phyloP scores from a whole-genome alignment of 768 basidiomycete species.

The Hebeloma cylindrosporum region DNA sequence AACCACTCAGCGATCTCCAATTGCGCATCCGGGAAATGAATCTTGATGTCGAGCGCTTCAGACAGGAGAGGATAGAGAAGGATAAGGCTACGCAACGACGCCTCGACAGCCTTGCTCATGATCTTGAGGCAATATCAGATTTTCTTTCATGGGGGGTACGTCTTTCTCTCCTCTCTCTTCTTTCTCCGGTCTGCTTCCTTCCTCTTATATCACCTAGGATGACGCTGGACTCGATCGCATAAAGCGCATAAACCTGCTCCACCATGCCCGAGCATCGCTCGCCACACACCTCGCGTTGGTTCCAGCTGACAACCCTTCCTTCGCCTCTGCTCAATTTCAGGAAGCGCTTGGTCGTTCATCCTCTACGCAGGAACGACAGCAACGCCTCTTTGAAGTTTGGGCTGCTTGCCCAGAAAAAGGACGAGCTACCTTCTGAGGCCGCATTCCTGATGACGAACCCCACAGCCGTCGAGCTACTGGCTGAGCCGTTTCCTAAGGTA shows the following conservation, averaged over 20 bases:
- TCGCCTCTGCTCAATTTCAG: conserved; percentile 8
- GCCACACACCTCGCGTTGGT: conserved; percentile 6
- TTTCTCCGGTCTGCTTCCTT: background rate
- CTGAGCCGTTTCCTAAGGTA: conserved; percentile 7
- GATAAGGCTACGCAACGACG: conserved; percentile 10
- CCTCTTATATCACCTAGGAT: conserved; percentile 6
- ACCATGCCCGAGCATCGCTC: conserved; percentile 12
- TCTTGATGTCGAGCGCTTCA: conserved; percentile 4
- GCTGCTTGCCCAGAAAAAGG: conserved; percentile 13
- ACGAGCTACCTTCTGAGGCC: conserved; percentile 4
- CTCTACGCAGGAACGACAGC: conserved; percentile 9
- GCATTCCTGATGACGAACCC: conserved; percentile 6
- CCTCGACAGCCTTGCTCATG: conserved; percentile 7
- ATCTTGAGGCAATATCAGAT: conserved; percentile 12
- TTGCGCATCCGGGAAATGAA: conserved; percentile 8
- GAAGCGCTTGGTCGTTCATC: conserved; percentile 5
- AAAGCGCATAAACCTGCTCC: conserved; percentile 8
- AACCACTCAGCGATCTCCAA: conserved; percentile 1
- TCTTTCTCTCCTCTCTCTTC: conserved; percentile 4
- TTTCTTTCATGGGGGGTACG: conserved; percentile 9
- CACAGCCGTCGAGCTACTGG: conserved; percentile 2
- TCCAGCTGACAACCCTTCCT: background rate
- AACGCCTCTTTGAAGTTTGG: conserved; percentile 8
- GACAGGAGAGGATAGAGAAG: conserved; percentile 11
- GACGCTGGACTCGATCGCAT: conserved; percentile 9